A percentile compares a stretch with the other conserved stretches of the same genome.
Conservation (phyloP, 2,329 filamentous ascomycete genomes). For the Hypoxylon sp. region DNA sequence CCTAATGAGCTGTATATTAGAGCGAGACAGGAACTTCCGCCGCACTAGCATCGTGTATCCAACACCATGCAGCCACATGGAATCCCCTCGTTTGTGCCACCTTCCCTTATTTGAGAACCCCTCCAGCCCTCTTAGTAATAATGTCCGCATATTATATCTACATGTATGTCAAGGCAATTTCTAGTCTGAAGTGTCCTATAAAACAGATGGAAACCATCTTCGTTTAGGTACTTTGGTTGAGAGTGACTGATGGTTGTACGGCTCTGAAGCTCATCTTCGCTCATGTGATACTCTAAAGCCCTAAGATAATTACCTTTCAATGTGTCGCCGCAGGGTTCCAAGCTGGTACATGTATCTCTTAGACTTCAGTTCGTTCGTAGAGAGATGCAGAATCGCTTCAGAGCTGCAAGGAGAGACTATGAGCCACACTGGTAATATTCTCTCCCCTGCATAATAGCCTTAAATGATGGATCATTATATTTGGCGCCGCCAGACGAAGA, state of each 20-base stretch:
- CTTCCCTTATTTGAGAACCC: too few species aligned
- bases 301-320: constrained; percentile 39
- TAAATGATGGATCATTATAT: constrained; percentile 57
- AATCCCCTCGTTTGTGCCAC: too few species aligned
- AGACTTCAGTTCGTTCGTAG: constrained; percentile 47
- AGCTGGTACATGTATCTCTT: constrained; percentile 30
- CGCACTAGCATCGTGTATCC: too few species aligned
- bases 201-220: too few species aligned
- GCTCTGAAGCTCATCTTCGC: constrained; percentile 12
- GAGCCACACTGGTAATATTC: background rate
- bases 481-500: constrained; percentile 25
- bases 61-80: too few species aligned
- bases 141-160: too few species aligned
- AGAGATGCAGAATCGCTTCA: constrained; percentile 57
- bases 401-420: constrained; percentile 50
- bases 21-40: too few species aligned
- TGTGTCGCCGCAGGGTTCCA: constrained; percentile 53
- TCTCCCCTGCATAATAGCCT: constrained; percentile 57
- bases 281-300: constrained; percentile 10
- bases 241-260: background rate
- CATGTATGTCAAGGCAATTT: too few species aligned
- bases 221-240: too few species aligned
- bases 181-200: too few species aligned
- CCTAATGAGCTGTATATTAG: too few species aligned
- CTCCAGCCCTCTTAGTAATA: too few species aligned